These are phyloP conservation scores for Solanum paucissectum DNA, from an alignment of 257 asterid genomes.

Conservation along the genomic window DNA sequence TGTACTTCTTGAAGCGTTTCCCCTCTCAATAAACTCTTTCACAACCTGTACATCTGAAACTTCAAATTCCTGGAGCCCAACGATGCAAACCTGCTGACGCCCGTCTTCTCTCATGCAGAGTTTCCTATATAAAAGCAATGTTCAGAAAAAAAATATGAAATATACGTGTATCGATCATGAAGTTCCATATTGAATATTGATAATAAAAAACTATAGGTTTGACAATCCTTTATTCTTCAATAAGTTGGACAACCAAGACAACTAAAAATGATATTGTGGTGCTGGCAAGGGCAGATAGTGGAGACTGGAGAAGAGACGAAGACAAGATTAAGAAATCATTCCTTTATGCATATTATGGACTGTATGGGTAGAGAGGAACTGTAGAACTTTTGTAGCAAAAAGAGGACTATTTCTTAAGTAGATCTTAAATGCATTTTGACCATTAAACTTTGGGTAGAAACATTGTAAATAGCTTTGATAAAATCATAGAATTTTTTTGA, in stretches of 20 bases:
- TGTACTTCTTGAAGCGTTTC: constrained; percentile 93
- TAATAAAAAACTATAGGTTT: neutral
- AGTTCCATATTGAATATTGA: neutral
- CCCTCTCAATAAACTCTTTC: constrained; percentile 90
- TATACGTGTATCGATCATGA: neutral
- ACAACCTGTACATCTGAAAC: constrained; percentile 95
- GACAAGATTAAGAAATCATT: neutral
- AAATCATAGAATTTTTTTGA: neutral
- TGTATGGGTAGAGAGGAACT: neutral
- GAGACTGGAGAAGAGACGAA: neutral
- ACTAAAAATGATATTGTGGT: neutral
- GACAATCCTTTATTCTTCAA: neutral
- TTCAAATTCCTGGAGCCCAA: constrained; percentile 98
- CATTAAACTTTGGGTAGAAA: neutral
- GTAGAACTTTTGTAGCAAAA: neutral
- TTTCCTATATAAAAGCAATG: constrained; percentile 44
- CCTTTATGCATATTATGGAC: neutral
- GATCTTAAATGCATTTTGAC: neutral
- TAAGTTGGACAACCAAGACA: neutral
- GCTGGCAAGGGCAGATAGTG: neutral
- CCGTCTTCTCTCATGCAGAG: constrained; percentile 99
- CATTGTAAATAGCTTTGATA: neutral
- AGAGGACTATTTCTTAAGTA: neutral
- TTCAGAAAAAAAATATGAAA: neutral
- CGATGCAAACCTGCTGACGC: constrained; percentile 96